A percentile compares a stretch with the other conserved stretches of the same genome.
phyloP scores from a whole-genome alignment of 352 stramenopile species.

The Globisporangium perplexum region DNA sequence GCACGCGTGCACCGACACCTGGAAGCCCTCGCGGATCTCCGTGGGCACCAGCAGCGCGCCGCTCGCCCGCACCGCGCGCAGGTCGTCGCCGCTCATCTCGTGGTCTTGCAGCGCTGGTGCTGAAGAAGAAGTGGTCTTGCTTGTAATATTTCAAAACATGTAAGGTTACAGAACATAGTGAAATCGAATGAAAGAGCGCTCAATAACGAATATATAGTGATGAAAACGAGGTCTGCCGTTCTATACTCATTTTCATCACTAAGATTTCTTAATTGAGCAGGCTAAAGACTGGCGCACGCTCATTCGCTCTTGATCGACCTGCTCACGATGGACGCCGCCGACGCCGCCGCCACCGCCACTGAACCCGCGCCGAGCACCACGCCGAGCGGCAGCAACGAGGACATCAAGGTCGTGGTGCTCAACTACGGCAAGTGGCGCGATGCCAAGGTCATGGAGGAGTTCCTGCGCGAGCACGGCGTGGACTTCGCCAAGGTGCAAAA shows the following conservation, averaged over 20 bases:
- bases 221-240: too few relatives aligned
- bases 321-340: neutral
- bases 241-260: too few relatives aligned
- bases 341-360: neutral
- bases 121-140: neutral
- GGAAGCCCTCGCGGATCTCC: slow-evolving; percentile 57
- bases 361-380: neutral
- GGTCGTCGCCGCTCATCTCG: neutral
- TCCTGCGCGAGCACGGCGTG: slow-evolving; percentile 44
- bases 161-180: too few relatives aligned
- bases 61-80: slow-evolving; percentile 17
- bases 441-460: slow-evolving; percentile 46
- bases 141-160: too few relatives aligned
- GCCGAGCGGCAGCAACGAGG: slow-evolving; percentile 31
- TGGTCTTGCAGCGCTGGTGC: slow-evolving; percentile 4
- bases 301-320: neutral
- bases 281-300: neutral
- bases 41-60: slow-evolving; percentile 45
- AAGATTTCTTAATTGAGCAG: too few relatives aligned
- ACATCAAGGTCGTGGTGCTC: slow-evolving; percentile 81
- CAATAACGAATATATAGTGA: too few relatives aligned
- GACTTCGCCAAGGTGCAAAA: slow-evolving; percentile 76
- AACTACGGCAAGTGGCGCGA: slow-evolving; percentile 89
- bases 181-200: too few relatives aligned
- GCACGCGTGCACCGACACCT: slow-evolving; percentile 77